Evolutionary conservation across 768 basidiomycete genomes (phyloP), one percentile per base, ranked within the genome.

Genomic region (Tulasnella sp.): DNA sequence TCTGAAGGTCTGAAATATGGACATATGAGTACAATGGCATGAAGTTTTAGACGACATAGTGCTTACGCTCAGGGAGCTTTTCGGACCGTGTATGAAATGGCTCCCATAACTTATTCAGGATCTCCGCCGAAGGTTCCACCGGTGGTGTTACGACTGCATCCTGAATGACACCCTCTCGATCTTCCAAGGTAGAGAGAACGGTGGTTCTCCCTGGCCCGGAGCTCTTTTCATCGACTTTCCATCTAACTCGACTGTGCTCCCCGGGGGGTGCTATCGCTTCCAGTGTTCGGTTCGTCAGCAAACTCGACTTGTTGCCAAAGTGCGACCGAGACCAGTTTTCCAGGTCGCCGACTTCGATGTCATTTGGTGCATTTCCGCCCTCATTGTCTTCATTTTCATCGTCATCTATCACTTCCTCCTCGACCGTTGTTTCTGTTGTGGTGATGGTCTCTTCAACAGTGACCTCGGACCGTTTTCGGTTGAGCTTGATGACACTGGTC

Each of bases 61-160:
- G 31, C 67, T 22, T 17, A 37, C 76, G 72, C 58, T 67, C 52
- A 64, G 52, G 69, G 49, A 69, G 17, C n/a, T 40, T 9, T 79
- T 83, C 25, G 79, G 91, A 91, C 88, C 83, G 83, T 88, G 89
- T 8, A 84, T 82, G 79, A 89, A 91, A 54, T 86, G 85, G 49
- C 83, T 80, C 77, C 85, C 82, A 79, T 93, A 91, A 2, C 89
- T 86, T 15, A 83, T 80, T 52, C 86, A 84, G 19, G 95, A 82
- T 74, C 87, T 86, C 34, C 89, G 88, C 90, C 92, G 76, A 36
- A 71, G 12, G 3, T 29, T 42, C 15, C 1, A 6, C 14, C n/a
- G 6, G 29, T 25, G 39, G 42, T 7, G 71, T 67, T 58, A 39
- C 58, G 69, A 69, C 78, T 7, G 25, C 64, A 12, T 34, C n/a